A percentile compares a stretch with the other conserved stretches of the same genome.
phyloP scores from a whole-genome alignment of 495 filamentous ascomycete species.

The Melanomma pulvis-pyrius region DNA sequence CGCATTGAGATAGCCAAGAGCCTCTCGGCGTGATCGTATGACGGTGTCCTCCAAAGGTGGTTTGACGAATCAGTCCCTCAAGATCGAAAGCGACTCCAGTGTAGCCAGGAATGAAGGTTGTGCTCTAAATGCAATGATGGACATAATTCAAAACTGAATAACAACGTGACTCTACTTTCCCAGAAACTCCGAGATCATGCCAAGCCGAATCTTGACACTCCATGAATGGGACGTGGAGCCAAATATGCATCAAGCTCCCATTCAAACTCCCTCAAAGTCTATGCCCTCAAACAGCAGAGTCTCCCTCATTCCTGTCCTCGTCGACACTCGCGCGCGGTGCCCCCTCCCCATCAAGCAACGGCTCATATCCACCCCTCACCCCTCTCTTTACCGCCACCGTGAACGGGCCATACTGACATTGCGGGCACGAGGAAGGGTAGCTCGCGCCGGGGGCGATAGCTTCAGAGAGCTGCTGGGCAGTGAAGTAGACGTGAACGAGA shows the following conservation, averaged over 20 bases:
- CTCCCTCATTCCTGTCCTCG: not conserved
- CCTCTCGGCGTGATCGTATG: no score
- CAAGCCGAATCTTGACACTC: no score
- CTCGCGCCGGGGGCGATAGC: not conserved
- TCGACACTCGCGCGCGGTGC: not conserved
- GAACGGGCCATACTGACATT: slow-evolving; percentile 22
- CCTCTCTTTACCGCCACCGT: not conserved
- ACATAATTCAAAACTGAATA: no score
- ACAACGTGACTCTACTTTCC: no score
- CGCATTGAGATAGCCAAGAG: no score
- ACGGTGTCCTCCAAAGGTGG: no score
- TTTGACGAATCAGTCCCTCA: no score
- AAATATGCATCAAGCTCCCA: not conserved
- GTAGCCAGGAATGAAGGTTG: no score
- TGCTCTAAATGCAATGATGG: no score
- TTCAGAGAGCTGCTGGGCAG: slow-evolving; percentile 9
- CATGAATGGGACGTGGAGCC: no score
- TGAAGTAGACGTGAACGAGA: slow-evolving; percentile 23
- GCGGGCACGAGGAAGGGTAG: slow-evolving; percentile 8
- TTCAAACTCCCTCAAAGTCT: not conserved
- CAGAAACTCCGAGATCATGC: no score
- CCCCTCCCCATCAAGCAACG: slow-evolving; percentile 21
- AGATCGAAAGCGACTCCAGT: no score
- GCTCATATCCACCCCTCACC: slow-evolving; percentile 11
- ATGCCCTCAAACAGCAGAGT: slow-evolving; percentile 12